Conservation (phyloP, 306 rosid genomes). For the Ochetophila trinervis region DNA sequence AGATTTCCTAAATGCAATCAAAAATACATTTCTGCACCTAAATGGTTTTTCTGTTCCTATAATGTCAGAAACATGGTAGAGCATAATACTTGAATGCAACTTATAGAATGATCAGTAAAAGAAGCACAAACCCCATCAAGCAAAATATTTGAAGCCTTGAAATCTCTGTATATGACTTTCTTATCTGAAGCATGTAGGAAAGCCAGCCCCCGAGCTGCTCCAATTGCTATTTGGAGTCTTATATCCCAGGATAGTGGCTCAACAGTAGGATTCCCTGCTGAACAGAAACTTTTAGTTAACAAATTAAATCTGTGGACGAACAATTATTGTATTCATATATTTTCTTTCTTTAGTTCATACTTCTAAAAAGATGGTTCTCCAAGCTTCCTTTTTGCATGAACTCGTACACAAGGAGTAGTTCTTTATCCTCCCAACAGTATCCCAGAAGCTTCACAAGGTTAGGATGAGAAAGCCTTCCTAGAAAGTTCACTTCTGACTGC, state of each 20-base stretch:
- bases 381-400: constrained; percentile 84
- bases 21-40: too few species aligned
- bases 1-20: too few species aligned
- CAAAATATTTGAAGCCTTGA: constrained; percentile 86
- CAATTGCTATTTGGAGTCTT: constrained; percentile 69
- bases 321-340: neutral
- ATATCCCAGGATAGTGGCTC: constrained; percentile 68
- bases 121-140: constrained; percentile 61
- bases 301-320: neutral
- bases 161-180: constrained; percentile 82
- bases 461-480: constrained; percentile 81
- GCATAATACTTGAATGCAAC: neutral
- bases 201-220: constrained; percentile 86
- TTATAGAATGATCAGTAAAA: neutral
- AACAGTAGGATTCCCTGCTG: constrained; percentile 46
- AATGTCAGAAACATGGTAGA: neutral
- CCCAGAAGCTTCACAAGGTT: constrained; percentile 81
- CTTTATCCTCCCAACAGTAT: constrained; percentile 60
- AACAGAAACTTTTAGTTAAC: constrained; percentile 14
- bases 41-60: too few species aligned
- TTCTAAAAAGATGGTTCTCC: constrained; percentile 85
- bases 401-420: constrained; percentile 88
- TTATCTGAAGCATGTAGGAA: constrained; percentile 71
- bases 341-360: constrained; percentile 43
- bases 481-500: constrained; percentile 80